phyloP scores from a whole-genome alignment of 257 asterid species.

The Lycium barbarum region DNA sequence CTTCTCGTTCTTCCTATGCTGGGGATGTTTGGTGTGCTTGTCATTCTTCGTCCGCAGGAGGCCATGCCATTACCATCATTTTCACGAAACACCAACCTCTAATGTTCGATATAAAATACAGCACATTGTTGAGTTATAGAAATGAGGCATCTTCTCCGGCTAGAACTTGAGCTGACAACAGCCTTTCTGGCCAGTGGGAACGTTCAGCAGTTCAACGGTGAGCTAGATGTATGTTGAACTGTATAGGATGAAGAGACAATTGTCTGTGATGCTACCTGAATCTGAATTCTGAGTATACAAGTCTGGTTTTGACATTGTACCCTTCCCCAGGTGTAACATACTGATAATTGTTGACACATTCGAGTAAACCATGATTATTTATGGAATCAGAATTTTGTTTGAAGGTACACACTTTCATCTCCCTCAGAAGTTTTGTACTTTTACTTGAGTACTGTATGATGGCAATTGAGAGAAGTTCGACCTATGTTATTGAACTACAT shows the following conservation, averaged over 20 bases:
- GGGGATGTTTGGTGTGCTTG: conserved; percentile 88
- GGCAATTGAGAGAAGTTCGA: background rate
- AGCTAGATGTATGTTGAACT: background rate
- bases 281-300: conserved; percentile 14
- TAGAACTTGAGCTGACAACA: background rate
- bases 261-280: background rate
- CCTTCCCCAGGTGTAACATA: conserved; percentile 21
- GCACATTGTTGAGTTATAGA: conserved; percentile 9
- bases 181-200: background rate
- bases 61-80: conserved; percentile 96
- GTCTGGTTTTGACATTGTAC: background rate
- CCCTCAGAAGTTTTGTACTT: background rate
- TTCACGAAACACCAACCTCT: conserved; percentile 88
- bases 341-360: conserved; percentile 7
- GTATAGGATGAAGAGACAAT: background rate
- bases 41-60: conserved; percentile 91
- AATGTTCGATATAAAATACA: conserved; percentile 29
- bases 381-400: background rate
- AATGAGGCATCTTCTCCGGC: conserved; percentile 21
- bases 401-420: conserved; percentile 7
- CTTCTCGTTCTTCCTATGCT: conserved; percentile 96
- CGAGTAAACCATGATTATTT: conserved; percentile 14
- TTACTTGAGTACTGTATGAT: background rate
- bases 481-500: background rate
- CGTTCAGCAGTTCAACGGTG: background rate